Percentiles rank a stretch among this genome's conserved stretches.
Evolutionary conservation across 1,284 basidiomycete genomes (phyloP).

Genomic region (Apiotrichum brassicae): DNA sequence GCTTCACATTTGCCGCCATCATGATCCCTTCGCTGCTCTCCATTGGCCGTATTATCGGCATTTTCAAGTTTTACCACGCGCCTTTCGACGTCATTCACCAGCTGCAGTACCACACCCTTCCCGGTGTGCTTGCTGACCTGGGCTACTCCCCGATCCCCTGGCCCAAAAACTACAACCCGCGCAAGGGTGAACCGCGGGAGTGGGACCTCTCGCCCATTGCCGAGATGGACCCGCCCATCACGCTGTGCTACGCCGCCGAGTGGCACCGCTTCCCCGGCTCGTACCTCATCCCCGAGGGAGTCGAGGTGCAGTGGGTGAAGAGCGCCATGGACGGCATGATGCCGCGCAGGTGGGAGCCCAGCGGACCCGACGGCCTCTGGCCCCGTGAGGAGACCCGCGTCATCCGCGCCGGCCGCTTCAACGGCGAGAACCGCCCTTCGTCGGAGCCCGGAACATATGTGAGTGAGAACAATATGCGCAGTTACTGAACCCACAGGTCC

Average conservation of each 20-base stretch:
- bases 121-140: slow-evolving; percentile 69
- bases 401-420: slow-evolving; percentile 60
- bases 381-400: slow-evolving; percentile 61
- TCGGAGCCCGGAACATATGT: slow-evolving; percentile 70
- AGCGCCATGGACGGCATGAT: slow-evolving; percentile 84
- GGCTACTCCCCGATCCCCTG: slow-evolving; percentile 51
- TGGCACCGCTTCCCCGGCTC: slow-evolving; percentile 93
- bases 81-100: slow-evolving; percentile 68
- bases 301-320: slow-evolving; percentile 79
- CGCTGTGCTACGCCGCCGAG: slow-evolving; percentile 87
- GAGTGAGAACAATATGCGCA: slow-evolving; percentile 45
- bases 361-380: slow-evolving; percentile 50
- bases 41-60: slow-evolving; percentile 68
- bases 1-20: slow-evolving; percentile 65
- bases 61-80: slow-evolving; percentile 84
- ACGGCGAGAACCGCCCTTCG: slow-evolving; percentile 75
- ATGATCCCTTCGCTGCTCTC: slow-evolving; percentile 63
- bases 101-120: slow-evolving; percentile 73
- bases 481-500: slow-evolving; percentile 55
- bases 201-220: slow-evolving; percentile 66
- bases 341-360: slow-evolving; percentile 54
- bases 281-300: slow-evolving; percentile 76
- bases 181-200: slow-evolving; percentile 53
- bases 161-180: slow-evolving; percentile 32
- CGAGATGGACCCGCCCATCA: slow-evolving; percentile 57